phyloP scores from a whole-genome alignment of 2,329 filamentous ascomycete species.

The Corniculantispora saksenae region DNA sequence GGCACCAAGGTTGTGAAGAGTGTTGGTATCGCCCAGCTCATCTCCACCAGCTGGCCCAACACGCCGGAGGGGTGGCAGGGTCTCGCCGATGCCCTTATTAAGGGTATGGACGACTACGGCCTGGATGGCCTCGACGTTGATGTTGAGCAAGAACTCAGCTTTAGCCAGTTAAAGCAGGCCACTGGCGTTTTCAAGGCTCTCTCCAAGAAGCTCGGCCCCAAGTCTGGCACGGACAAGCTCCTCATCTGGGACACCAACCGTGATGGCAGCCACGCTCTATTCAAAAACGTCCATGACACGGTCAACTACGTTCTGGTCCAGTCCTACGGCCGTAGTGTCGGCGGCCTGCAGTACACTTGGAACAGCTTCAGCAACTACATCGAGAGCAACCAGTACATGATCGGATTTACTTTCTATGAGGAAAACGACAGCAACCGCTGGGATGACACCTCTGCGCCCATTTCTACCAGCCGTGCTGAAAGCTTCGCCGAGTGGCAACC shows the following conservation, averaged over 20 bases:
- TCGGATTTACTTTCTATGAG: constrained; percentile 19
- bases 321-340: constrained; percentile 17
- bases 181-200: constrained; percentile 16
- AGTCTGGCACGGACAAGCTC: constrained; percentile 16
- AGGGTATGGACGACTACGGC: not conserved
- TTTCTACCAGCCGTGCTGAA: constrained; percentile 12
- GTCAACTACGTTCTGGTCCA: constrained; percentile 17
- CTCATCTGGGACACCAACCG: constrained; percentile 18
- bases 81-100: constrained; percentile 1
- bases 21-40: constrained; percentile 6
- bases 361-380: constrained; percentile 13
- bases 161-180: constrained; percentile 7
- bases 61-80: constrained; percentile 5
- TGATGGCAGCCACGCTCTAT: constrained; percentile 12
- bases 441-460: constrained; percentile 14
- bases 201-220: constrained; percentile 16
- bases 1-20: constrained; percentile 14
- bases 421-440: constrained; percentile 12
- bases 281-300: constrained; percentile 12
- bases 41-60: not conserved
- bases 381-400: constrained; percentile 13
- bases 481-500: constrained; percentile 19
- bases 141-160: constrained; percentile 6
- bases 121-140: constrained; percentile 19
- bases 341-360: constrained; percentile 9